Evolutionary conservation across 768 basidiomycete species (phyloP), one percentile per base, ranked within the genome.

Genomic region (Psilocybe subaeruginosa): DNA sequence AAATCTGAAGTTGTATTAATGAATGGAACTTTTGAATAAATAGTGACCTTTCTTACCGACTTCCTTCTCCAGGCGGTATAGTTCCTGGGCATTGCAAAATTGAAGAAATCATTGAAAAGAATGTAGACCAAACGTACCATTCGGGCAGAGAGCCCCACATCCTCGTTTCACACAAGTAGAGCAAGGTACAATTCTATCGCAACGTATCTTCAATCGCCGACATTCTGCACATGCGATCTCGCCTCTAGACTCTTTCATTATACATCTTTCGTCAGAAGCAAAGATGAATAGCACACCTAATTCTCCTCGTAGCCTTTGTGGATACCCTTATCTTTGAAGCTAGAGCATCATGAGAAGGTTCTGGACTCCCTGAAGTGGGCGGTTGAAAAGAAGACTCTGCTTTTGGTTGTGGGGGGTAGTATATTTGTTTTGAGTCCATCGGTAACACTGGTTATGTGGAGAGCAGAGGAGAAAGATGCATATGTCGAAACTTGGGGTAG

Each of bases 1-100:
- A 62, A 85, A 85, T 49, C 83, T 84, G 60, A 8, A 29, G 41
- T 33, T 41, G 52, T 35, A 8, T 14, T 29, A 45, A 29, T 53
- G n/a, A 46, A 27, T 31, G 8, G 29, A n/a, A 41, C 43, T 27
- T 7, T 16, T 33, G 9, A 19, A 16, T 16, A 19, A 17, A 54
- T 27, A 23, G 43, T 12, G 19, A 19, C 19, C 47, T 46, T 16
- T 67, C 79, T 58, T 62, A 80, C 78, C 83, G 80, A 64, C 81
- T 82, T 16, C 83, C 84, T 64, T 84, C 81, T 27, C 84, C 84
- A 8, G 82, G 82, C 8, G 84, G 82, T 48, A 85, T 80, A 12
- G 80, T 82, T 19, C 79, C 83, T 85, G 45, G 11, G 33, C 39
- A 59, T 41, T 54, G 17, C 35, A 52, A 60, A 39, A 16, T 16